Evolutionary conservation across 805 yeast genomes (phyloP), one percentile per base, ranked within the genome.

Genomic region (Yarrowia bubula): DNA sequence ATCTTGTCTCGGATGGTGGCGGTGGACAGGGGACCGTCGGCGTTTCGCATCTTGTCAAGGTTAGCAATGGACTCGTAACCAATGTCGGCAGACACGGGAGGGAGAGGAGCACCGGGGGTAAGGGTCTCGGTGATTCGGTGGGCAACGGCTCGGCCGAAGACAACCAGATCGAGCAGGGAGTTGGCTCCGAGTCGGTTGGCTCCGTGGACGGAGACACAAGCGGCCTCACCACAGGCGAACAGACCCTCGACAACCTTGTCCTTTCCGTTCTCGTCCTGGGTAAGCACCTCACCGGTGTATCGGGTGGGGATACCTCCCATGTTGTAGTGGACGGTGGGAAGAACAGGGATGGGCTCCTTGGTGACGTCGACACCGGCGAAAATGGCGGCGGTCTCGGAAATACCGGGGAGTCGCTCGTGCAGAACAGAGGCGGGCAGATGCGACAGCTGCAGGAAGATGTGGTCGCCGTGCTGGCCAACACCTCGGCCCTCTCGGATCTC

Each of bases 241-340:
- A 93, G 83, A 74, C 99, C 99, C 74, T 93, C 95, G 68, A 93
- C 95, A 71, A 89, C 85, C 75, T 83, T 85, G 77, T 95, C 99
- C 74, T 93, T 86, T 72, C 99, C 99, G 60, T 83, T 79, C 75
- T 84, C 93, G 75, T 89, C 91, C 73, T 88, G 75, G 53, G 90
- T 90, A 69, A 93, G 76, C 63, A 86, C 98, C 81, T 93, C 98
- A 82, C 98, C 99, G 70, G 88, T 89, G 89, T 91, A 95, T 78
- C 88, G 90, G 71, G 99, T 95, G 78, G 99, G 99, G 71, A 93
- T 90, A 86, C 98, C 98, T 79, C 99, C 99, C 99, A 93, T 93
- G 81, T 93, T 93, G 84, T 95, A 93, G 81, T 93, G 99, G 68
- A 95, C 99, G 70, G 99, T 93, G 73, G 99, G 99, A 72, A 95